Percentiles rank a stretch among this genome's conserved stretches.
Conservation (phyloP, 352 stramenopile genomes). For the Globisporangium spinosum region DNA sequence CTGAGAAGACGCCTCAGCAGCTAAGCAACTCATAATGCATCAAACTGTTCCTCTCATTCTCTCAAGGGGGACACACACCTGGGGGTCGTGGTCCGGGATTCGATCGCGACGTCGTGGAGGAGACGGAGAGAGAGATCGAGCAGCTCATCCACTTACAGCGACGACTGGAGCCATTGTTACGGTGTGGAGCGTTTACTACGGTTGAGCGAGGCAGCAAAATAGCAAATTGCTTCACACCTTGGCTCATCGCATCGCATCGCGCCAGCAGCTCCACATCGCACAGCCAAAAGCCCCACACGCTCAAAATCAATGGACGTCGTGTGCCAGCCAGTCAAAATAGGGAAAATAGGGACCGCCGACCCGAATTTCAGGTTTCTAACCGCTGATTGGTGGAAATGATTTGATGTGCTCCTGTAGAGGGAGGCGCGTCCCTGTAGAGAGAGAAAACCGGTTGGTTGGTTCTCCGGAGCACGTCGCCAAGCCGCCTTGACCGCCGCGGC, state of each 20-base stretch:
- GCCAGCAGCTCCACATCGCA: neutral
- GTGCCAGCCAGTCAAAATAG: constrained; percentile 4
- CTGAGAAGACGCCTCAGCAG: constrained; percentile 85
- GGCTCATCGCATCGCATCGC: neutral
- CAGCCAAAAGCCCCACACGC: neutral
- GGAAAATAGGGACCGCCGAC: neutral
- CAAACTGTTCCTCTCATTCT: neutral
- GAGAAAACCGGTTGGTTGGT: constrained; percentile 44
- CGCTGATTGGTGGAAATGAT: constrained; percentile 37
- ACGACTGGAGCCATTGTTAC: constrained; percentile 46
- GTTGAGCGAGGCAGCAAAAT: constrained; percentile 29
- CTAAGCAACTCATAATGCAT: constrained; percentile 71
- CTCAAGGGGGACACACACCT: constrained; percentile 9
- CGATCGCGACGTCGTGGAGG: neutral
- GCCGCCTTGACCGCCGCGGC: neutral
- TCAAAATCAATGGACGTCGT: constrained; percentile 34
- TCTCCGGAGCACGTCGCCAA: constrained; percentile 12
- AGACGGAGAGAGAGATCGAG: constrained; percentile 6
- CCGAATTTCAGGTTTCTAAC: neutral
- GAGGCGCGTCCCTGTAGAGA: constrained; percentile 37
- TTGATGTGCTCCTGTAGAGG: constrained; percentile 19
- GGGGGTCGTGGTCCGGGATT: neutral
- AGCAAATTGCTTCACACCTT: constrained; percentile 18
- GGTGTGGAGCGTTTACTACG: constrained; percentile 26
- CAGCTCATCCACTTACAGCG: constrained; percentile 33